phyloP scores from a whole-genome alignment of 2,329 filamentous ascomycete species.

The Cucurbitaria berberidis region DNA sequence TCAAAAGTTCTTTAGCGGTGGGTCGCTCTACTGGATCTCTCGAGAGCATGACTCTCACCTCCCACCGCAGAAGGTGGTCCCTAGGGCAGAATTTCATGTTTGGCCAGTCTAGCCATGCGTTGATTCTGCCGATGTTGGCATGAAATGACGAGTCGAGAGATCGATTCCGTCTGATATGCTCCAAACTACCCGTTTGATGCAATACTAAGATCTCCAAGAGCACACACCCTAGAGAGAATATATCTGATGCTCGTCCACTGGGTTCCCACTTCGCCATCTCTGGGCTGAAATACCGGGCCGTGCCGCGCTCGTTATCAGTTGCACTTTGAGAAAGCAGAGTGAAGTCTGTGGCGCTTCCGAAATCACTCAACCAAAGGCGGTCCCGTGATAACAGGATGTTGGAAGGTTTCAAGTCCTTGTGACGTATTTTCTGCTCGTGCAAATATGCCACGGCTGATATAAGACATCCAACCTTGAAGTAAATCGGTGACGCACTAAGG shows the following conservation, averaged over 20 bases:
- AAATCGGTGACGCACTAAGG: conserved; percentile 4
- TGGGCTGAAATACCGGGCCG: conserved; percentile 28
- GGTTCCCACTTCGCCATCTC: conserved; percentile 20
- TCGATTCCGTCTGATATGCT: conserved; percentile 63
- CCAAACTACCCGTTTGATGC: conserved; percentile 55
- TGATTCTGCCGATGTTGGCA: conserved; percentile 69
- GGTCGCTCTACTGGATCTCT: conserved; percentile 7
- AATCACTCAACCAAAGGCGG: conserved; percentile 27
- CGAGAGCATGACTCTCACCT: conserved; percentile 9
- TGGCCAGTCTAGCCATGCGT: conserved; percentile 68
- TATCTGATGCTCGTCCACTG: conserved; percentile 57
- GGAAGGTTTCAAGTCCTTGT: conserved; percentile 33
- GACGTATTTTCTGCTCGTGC: conserved; percentile 24
- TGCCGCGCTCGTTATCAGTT: conserved; percentile 30
- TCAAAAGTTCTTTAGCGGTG: conserved; percentile 7
- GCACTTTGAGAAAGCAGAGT: conserved; percentile 24
- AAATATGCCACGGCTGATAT: conserved; percentile 25
- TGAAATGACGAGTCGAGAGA: conserved; percentile 71
- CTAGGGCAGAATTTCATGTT: conserved; percentile 59
- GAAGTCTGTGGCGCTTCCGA: conserved; percentile 32
- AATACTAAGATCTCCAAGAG: conserved; percentile 73
- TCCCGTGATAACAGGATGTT: conserved; percentile 21
- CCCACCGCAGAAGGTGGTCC: not conserved
- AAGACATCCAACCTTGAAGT: conserved; percentile 23
- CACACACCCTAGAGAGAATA: conserved; percentile 75